Evolutionary conservation across 805 yeast species (phyloP).

Genomic region (Candida qinlingensis): DNA sequence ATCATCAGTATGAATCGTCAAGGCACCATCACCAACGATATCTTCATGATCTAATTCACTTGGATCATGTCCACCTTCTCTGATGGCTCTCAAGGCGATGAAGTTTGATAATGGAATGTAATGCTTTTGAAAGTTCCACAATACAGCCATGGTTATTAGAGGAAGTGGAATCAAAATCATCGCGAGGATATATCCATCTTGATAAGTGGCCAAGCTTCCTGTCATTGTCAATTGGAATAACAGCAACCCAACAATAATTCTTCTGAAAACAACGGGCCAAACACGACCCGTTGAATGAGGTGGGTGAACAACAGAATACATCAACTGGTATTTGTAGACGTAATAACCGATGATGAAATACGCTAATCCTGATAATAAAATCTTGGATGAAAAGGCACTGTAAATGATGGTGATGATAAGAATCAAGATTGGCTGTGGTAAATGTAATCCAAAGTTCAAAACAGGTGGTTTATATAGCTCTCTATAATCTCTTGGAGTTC

Average conservation of each 20-base stretch:
- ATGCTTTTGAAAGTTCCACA: conserved; percentile 78
- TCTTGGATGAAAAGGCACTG: conserved; percentile 85
- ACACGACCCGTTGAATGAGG: conserved; percentile 96
- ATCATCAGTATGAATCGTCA: conserved; percentile 9
- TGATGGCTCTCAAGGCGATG: conserved; percentile 81
- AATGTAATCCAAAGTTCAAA: conserved; percentile 83
- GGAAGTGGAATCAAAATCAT: conserved; percentile 74
- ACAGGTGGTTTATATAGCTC: conserved; percentile 81
- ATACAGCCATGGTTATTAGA: conserved; percentile 52
- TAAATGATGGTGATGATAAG: conserved; percentile 81
- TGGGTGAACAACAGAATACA: conserved; percentile 89
- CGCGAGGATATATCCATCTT: conserved; percentile 73
- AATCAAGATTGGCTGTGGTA: conserved; percentile 88
- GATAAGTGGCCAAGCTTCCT: conserved; percentile 75
- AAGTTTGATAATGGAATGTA: conserved; percentile 77
- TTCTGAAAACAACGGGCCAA: conserved; percentile 85
- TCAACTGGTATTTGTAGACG: conserved; percentile 84
- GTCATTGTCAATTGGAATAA: conserved; percentile 91
- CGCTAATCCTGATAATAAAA: conserved; percentile 74
- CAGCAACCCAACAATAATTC: conserved; percentile 74
- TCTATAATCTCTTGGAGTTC: conserved; percentile 78
- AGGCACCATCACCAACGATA: conserved; percentile 20
- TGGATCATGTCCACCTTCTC: conserved; percentile 34
- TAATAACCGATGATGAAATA: conserved; percentile 83
- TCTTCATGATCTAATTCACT: conserved; percentile 17